Evolutionary conservation across 2,329 filamentous ascomycete genomes (phyloP).

Genomic region (Penicillium digitatum): DNA sequence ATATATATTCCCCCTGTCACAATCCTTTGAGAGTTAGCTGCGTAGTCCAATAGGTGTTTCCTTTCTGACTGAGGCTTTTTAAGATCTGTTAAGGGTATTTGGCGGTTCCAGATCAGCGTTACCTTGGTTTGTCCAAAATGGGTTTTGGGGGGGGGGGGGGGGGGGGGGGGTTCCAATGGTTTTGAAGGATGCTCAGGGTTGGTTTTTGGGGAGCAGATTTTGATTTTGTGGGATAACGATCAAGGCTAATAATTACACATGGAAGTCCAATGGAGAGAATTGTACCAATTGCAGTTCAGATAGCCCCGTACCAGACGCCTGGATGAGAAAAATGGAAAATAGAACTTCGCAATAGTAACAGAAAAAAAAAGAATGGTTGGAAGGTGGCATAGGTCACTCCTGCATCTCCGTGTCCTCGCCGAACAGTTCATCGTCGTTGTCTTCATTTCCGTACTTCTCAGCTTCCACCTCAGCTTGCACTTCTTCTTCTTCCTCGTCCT

Average conservation of each 20-base stretch:
- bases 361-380: slow-evolving; percentile 8
- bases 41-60: neutral
- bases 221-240: neutral
- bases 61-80: neutral
- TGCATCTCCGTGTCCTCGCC: slow-evolving; percentile 38
- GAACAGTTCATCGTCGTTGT: slow-evolving; percentile 39
- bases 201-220: too few relatives aligned
- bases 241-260: slow-evolving; percentile 1
- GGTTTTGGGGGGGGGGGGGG: too few relatives aligned
- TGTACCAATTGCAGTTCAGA: slow-evolving; percentile 7
- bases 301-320: slow-evolving; percentile 13
- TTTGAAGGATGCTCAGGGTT: neutral
- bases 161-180: neutral
- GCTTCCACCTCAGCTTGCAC: slow-evolving; percentile 35
- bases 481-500: slow-evolving; percentile 39
- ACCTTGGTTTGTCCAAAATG: too few relatives aligned
- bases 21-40: neutral
- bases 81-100: neutral
- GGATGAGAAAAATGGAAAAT: slow-evolving; percentile 10
- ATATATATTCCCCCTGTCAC: neutral
- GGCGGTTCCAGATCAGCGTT: neutral
- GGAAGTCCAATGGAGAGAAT: neutral
- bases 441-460: slow-evolving; percentile 23
- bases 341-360: slow-evolving; percentile 13
- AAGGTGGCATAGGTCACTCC: slow-evolving; percentile 20